These are phyloP conservation scores for Gracilaria caudata DNA, from an alignment of 23 red algal genomes.

Conservation along the genomic window DNA sequence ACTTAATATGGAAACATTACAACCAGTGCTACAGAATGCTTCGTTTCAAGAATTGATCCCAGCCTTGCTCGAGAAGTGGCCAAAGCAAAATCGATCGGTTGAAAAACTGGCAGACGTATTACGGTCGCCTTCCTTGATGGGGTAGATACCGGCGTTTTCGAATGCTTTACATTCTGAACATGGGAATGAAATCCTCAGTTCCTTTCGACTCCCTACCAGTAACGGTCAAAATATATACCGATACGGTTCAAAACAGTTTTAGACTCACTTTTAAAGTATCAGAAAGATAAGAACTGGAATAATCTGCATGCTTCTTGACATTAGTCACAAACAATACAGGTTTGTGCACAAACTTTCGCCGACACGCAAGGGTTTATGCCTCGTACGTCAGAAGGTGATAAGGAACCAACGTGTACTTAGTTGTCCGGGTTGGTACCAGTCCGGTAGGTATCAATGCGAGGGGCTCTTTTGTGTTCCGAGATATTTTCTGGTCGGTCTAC, in stretches of 20 bases:
- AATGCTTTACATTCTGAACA: slow-evolving; percentile 47
- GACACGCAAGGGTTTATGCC: too few relatives aligned
- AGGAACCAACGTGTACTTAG: too few relatives aligned
- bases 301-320: too few relatives aligned
- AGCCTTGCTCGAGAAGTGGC: slow-evolving; percentile 17
- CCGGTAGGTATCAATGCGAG: too few relatives aligned
- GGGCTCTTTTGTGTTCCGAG: too few relatives aligned
- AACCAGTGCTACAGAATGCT: background rate
- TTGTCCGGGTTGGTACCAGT: too few relatives aligned
- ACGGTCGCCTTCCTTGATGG: slow-evolving; percentile 39
- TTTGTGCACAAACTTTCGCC: too few relatives aligned
- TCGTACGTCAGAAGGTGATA: background rate
- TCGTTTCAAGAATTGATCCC: slow-evolving; percentile 22
- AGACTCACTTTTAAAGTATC: slow-evolving; percentile 38
- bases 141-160: slow-evolving; percentile 29
- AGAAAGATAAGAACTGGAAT: slow-evolving; percentile 30
- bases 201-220: slow-evolving; percentile 40
- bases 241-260: slow-evolving; percentile 45
- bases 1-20: slow-evolving; percentile 36
- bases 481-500: too few relatives aligned
- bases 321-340: too few relatives aligned
- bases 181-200: slow-evolving; percentile 43
- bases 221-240: background rate
- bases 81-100: slow-evolving; percentile 33
- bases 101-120: slow-evolving; percentile 20